Percentiles rank a stretch among this genome's conserved stretches.
Evolutionary conservation across 345 rosid genomes (phyloP).

Genomic region (Hevea brasiliensis): DNA sequence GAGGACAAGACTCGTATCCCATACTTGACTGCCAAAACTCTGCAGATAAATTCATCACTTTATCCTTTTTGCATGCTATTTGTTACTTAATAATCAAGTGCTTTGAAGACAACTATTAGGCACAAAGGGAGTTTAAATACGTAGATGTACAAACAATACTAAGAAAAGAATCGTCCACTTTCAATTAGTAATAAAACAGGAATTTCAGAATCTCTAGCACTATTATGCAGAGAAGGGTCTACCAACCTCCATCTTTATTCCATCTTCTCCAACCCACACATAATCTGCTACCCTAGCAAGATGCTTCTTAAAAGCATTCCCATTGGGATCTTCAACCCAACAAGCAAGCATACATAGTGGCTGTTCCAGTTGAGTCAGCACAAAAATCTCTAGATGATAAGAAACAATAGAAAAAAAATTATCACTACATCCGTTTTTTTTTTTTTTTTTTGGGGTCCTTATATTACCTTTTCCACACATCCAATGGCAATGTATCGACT

Average conservation of each 20-base stretch:
- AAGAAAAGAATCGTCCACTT: too few species aligned
- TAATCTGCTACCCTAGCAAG: slow-evolving; percentile 51
- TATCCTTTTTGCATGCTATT: too few species aligned
- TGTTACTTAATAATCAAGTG: too few species aligned
- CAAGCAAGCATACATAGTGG: slow-evolving; percentile 59
- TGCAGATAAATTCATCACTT: neutral
- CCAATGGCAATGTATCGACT: slow-evolving; percentile 33
- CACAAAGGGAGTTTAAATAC: too few species aligned
- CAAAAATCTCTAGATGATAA: neutral
- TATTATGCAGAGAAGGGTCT: too few species aligned
- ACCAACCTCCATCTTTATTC: slow-evolving; percentile 57
- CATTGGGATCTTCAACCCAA: slow-evolving; percentile 63
- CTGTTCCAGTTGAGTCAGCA: slow-evolving; percentile 13
- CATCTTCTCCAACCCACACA: slow-evolving; percentile 69
- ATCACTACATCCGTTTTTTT: too few species aligned
- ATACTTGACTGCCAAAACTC: slow-evolving; percentile 25
- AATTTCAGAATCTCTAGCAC: too few species aligned
- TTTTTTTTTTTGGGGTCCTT: too few species aligned
- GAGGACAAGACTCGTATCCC: slow-evolving; percentile 23
- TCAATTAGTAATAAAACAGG: neutral
- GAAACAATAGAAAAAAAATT: neutral
- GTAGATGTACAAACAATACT: too few species aligned
- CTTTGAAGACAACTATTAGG: too few species aligned
- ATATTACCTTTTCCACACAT: slow-evolving; percentile 15
- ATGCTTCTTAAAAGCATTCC: slow-evolving; percentile 52